These are phyloP conservation scores for Acanthamoeba sp. DNA, from an alignment of 208 protist genomes.

Conservation along the genomic window DNA sequence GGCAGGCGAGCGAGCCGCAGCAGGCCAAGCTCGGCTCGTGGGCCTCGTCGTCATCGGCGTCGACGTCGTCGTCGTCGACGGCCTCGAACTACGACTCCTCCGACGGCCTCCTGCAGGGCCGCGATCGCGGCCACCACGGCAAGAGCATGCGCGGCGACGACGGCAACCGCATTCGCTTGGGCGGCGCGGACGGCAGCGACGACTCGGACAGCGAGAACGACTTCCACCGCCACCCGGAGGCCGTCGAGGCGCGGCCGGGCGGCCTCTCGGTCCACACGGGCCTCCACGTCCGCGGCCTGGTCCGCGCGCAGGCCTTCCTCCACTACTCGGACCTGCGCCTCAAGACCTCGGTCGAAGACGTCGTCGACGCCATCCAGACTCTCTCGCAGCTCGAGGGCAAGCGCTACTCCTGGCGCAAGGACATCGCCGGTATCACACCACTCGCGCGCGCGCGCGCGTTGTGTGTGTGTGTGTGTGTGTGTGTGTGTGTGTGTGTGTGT, in stretches of 20 bases:
- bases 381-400: constrained; percentile 74
- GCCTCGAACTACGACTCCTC: constrained; percentile 5
- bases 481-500: no score
- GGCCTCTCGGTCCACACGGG: neutral
- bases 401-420: constrained; percentile 59
- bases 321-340: constrained; percentile 68
- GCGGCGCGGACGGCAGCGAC: neutral
- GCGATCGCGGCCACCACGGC: no score
- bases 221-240: neutral
- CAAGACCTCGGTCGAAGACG: constrained; percentile 59
- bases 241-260: neutral
- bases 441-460: no score
- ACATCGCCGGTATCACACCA: neutral
- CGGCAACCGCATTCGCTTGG: neutral
- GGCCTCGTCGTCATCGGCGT: neutral
- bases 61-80: neutral
- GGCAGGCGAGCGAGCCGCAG: neutral
- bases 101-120: neutral
- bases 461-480: no score
- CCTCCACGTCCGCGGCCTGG: constrained; percentile 45
- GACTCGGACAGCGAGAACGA: constrained; percentile 9
- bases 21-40: neutral
- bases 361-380: constrained; percentile 64
- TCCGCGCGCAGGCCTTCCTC: constrained; percentile 59
- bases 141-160: constrained; percentile 8